Base-by-base conservation (phyloP, 2,329 filamentous ascomycete genomes). In the Laburnicola sp. region DNA sequence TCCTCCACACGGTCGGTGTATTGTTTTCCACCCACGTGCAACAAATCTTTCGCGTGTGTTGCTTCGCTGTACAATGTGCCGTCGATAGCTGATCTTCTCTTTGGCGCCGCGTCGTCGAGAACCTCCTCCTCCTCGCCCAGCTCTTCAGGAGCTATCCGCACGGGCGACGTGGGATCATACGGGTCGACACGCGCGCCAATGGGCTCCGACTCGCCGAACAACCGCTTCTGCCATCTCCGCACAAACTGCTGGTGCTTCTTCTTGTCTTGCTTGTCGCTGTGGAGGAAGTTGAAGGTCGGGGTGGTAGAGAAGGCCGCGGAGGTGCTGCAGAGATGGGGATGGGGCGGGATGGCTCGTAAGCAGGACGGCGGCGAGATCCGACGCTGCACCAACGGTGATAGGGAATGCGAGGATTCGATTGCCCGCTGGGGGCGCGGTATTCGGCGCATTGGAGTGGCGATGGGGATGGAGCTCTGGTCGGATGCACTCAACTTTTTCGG, bases 1-100 rank as follows among this genome's bases (percentile, higher is more conserved):
- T 71, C 68, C 25, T 69, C 62, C 30, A 63, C 62, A 48, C 70
- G 56, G 54, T 64, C 65, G 31, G 70, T 60, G 74, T 75, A 78
- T 46, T 77, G 63, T 52, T 77, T 76, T 5, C 73, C 72, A 32
- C 85, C 85, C 30, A 87, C 74, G 43, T 70, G 72, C 57, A 80
- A 75, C 51, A 87, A 30, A 66, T 0, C 78, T 79, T 46, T 81
- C 72, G 79, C 80, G 82, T 6, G 25, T 4, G 26, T 44, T 2
- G 46, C 39, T 35, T 40, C 43, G 21, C 41, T 48, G 41, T 68
- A 53, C 23, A 32, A 26, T 22, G 44, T 42, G 16, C 45, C n/a
- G 2, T 26, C 11, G 23, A 2, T 45, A 45, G 23, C 50, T 6
- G 1, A 2, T 45, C 23, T 4, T 36, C 32, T 21, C 6, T n/a